phyloP scores from a whole-genome alignment of 768 basidiomycete species.

The Mycena kentingensis region DNA sequence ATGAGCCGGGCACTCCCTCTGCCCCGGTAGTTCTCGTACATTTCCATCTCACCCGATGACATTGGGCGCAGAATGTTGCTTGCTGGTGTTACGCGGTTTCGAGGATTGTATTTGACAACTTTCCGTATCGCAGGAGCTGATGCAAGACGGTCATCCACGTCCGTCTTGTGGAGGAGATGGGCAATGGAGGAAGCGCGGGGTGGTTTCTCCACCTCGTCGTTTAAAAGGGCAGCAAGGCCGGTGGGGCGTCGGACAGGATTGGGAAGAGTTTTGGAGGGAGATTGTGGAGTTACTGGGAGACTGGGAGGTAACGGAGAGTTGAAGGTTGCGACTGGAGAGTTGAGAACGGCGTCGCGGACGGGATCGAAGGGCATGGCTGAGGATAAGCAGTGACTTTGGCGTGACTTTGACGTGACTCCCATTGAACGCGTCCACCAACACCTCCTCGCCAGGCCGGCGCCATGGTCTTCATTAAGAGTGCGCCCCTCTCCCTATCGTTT shows the following conservation, averaged over 20 bases:
- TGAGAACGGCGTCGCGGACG: slow-evolving; percentile 83
- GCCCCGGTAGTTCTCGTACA: slow-evolving; percentile 58
- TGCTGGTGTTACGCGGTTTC: slow-evolving; percentile 60
- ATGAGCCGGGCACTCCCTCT: slow-evolving; percentile 54
- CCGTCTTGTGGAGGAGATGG: slow-evolving; percentile 39
- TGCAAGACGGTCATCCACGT: slow-evolving; percentile 29
- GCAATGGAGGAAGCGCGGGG: slow-evolving; percentile 46
- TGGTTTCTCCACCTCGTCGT: slow-evolving; percentile 63
- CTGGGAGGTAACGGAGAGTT: slow-evolving; percentile 29
- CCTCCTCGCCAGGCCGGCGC: neutral
- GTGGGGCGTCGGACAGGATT: slow-evolving; percentile 64
- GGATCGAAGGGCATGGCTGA: slow-evolving; percentile 5
- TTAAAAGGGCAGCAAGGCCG: slow-evolving; percentile 76
- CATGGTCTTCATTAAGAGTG: slow-evolving; percentile 80
- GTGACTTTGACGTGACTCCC: no score
- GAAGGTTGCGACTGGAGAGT: slow-evolving; percentile 59
- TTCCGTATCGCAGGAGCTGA: slow-evolving; percentile 30
- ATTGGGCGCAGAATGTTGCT: slow-evolving; percentile 65
- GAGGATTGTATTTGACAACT: slow-evolving; percentile 55
- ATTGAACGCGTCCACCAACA: neutral
- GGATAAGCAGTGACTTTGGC: no score
- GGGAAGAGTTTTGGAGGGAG: slow-evolving; percentile 48
- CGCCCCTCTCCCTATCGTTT: no score
- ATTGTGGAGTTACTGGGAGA: slow-evolving; percentile 27
- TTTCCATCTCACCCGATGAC: slow-evolving; percentile 60